A percentile compares a stretch with the other conserved stretches of the same genome.
Conservation (phyloP, 2,329 filamentous ascomycete species). For the Penicillium occitanis region DNA sequence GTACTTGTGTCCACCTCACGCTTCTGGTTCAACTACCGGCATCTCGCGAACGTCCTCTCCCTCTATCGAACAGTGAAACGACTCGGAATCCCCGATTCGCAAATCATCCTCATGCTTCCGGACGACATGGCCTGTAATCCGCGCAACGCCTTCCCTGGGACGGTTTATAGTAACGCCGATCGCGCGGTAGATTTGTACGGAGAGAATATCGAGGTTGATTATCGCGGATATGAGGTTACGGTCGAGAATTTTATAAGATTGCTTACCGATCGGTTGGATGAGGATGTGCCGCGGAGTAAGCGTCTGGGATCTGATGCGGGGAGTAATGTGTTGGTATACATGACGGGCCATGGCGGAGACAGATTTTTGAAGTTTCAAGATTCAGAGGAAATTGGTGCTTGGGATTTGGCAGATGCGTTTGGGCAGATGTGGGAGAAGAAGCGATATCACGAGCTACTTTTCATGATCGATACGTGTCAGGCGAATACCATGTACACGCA, state of each 20-base stretch:
- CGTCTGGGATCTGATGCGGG: slow-evolving; percentile 89
- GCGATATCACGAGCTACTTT: slow-evolving; percentile 95
- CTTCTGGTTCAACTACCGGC: slow-evolving; percentile 99
- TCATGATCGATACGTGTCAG: slow-evolving; percentile 99
- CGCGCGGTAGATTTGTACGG: slow-evolving; percentile 94
- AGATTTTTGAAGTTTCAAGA: slow-evolving; percentile 99
- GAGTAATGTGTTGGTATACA: slow-evolving; percentile 97
- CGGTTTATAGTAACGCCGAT: slow-evolving; percentile 97
- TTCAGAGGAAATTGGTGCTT: slow-evolving; percentile 93
- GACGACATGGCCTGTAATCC: slow-evolving; percentile 99
- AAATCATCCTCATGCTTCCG: slow-evolving; percentile 99
- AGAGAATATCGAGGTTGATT: slow-evolving; percentile 98
- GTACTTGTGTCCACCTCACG: slow-evolving; percentile 97
- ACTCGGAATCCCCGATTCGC: slow-evolving; percentile 93
- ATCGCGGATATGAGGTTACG: slow-evolving; percentile 95
- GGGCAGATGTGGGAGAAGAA: slow-evolving; percentile 99
- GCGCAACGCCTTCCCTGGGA: slow-evolving; percentile 94
- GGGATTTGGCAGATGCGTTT: slow-evolving; percentile 94
- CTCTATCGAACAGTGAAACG: slow-evolving; percentile 98
- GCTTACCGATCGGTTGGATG: slow-evolving; percentile 88
- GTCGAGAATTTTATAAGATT: slow-evolving; percentile 98
- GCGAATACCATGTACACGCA: slow-evolving; percentile 99
- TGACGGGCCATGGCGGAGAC: slow-evolving; percentile 97
- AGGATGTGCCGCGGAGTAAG: slow-evolving; percentile 94
- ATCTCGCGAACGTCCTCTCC: slow-evolving; percentile 95